phyloP scores from a whole-genome alignment of 139 green algal species.

The Chlamydomonas sp. region DNA sequence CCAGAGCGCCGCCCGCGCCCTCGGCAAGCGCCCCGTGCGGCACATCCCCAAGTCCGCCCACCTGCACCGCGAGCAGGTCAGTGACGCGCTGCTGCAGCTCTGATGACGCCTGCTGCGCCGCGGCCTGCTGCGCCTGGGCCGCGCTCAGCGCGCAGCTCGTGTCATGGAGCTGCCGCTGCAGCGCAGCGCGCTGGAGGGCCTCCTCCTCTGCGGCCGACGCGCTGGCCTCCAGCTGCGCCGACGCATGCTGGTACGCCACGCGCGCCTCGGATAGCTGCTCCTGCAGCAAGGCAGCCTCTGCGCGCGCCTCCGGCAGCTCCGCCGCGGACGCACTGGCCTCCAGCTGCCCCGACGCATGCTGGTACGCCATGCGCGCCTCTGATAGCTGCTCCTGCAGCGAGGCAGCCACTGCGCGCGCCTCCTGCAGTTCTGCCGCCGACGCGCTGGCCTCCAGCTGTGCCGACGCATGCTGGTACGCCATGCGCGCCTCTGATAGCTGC shows the following conservation, averaged over 20 bases:
- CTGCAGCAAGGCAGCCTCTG: neutral
- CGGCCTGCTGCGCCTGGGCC: conserved; percentile 1
- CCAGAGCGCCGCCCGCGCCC: neutral
- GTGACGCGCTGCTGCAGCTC: neutral
- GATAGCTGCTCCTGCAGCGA: neutral
- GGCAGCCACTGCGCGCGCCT: neutral
- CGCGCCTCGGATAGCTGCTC: neutral
- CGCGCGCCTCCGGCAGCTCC: neutral
- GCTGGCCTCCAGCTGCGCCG: neutral
- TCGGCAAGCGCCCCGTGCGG: neutral
- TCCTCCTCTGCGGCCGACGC: neutral
- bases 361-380: neutral
- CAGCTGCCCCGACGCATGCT: neutral
- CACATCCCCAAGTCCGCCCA: neutral
- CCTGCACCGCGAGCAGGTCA: neutral
- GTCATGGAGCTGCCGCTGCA: neutral
- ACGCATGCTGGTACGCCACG: neutral
- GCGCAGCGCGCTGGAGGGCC: neutral
- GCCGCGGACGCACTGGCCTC: neutral
- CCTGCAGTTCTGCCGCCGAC: neutral
- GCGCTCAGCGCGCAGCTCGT: neutral
- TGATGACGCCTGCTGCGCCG: neutral
- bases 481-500: neutral
- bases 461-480: neutral
- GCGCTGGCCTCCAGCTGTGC: neutral